phyloP scores from a whole-genome alignment of 352 stramenopile species.

The Stramenopiles sp. region DNA sequence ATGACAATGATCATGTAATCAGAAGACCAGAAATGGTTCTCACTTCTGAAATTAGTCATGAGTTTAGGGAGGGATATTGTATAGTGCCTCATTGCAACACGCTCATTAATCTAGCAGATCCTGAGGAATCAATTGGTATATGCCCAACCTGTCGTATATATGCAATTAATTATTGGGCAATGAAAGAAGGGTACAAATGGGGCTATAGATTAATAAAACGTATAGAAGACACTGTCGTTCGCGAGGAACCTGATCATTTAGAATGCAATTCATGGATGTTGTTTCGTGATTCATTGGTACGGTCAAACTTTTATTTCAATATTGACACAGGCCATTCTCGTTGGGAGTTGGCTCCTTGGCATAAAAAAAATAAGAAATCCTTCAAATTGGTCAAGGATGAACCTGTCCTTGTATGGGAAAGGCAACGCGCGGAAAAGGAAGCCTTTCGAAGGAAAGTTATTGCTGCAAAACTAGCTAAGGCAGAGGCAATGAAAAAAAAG shows the following conservation, averaged over 20 bases:
- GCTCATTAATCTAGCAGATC: not conserved
- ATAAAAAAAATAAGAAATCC: not conserved
- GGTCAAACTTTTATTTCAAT: slow-evolving; percentile 8
- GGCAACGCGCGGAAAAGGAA: not conserved
- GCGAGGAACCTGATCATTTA: not conserved
- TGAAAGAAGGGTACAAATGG: not conserved
- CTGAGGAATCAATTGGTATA: not conserved
- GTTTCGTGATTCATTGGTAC: not conserved
- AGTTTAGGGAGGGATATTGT: not conserved
- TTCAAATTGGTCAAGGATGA: slow-evolving; percentile 1
- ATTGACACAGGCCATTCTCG: not conserved
- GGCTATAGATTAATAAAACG: not conserved
- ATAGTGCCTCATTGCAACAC: not conserved
- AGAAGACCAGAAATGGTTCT: not conserved
- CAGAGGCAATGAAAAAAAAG: not conserved
- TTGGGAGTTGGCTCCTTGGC: not conserved
- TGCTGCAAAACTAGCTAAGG: not conserved
- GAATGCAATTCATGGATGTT: slow-evolving; percentile 6
- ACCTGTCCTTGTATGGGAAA: not conserved
- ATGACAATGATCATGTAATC: not conserved
- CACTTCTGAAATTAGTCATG: not conserved
- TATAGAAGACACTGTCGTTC: not conserved
- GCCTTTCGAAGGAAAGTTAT: not conserved
- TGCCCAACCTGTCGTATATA: not conserved
- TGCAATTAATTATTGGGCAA: not conserved